Evolutionary conservation across 768 basidiomycete species (phyloP), one percentile per base, ranked within the genome.

Genomic region (Agrocybe chaxingu): DNA sequence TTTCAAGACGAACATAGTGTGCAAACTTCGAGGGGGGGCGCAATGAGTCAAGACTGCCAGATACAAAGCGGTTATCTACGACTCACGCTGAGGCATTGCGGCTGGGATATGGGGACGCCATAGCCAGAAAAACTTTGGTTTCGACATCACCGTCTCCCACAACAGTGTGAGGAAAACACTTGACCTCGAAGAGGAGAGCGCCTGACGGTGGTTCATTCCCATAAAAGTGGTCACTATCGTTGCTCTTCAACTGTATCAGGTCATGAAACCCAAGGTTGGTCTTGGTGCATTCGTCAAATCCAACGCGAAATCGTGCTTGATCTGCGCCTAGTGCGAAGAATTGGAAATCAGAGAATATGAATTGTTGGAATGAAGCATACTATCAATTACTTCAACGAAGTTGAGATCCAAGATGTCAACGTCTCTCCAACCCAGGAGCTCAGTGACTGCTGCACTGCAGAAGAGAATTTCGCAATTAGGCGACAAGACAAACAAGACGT

Each of bases 1-100:
- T 66, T 92, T 94, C 44, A 96, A 79, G 61, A 96, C 93, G 33
- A 97, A 59, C 57, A 84, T 81, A 0, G 83, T 81, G 55, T 85
- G 80, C 30, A 89, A 67, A 79, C 89, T 89, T 39, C 16, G 16
- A 16, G 16, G 16, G 16, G 16, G 16, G 16, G 16, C 16, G 16
- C 16, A 48, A 41, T 35, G 33, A 42, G 45, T 30, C 33, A 24
- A 31, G 31, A 18, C 19, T 38, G 45, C 35, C n/a, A 42, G 10
- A 19, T 4, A 38, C n/a, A 29, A 33, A 4, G 33, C 13, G 34
- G 40, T 19, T 10, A 19, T 24, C 5, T 5, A 24, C 24, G 24
- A 52, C 79, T 49, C 63, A 86, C 87, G 84, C 82, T 34, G 84
- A 80, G 13, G 75, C 75, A 57, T 85, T 88, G 54, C 85, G 80